A percentile compares a stretch with the other conserved stretches of the same genome.
phyloP scores from a whole-genome alignment of 345 rosid genomes.

The Hibiscus tridactylites region DNA sequence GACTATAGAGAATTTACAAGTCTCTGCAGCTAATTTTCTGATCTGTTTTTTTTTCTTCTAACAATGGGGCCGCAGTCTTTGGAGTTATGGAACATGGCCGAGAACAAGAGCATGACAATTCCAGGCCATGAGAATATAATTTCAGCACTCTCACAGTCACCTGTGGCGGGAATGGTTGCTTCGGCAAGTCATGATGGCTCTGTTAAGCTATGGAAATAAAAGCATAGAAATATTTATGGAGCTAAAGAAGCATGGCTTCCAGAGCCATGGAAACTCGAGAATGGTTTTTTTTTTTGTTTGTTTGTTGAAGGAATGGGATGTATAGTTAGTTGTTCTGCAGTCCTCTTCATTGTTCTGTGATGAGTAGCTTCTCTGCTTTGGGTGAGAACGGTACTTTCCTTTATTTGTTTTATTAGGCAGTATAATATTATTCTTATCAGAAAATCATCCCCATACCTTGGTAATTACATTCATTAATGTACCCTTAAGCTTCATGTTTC shows the following conservation, averaged over 20 bases:
- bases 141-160: slow-evolving; percentile 50
- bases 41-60: too few species aligned
- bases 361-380: not conserved
- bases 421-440: not conserved
- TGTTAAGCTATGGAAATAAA: slow-evolving; percentile 55
- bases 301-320: not conserved
- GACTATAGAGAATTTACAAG: too few species aligned
- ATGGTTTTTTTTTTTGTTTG: not conserved
- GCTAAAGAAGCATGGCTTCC: too few species aligned
- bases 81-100: slow-evolving; percentile 64
- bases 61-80: slow-evolving; percentile 29
- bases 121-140: slow-evolving; percentile 44
- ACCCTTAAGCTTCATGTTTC: not conserved
- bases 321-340: too few species aligned
- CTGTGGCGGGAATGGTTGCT: slow-evolving; percentile 44
- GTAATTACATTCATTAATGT: not conserved
- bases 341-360: too few species aligned
- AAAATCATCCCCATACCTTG: not conserved
- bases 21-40: too few species aligned
- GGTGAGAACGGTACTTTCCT: not conserved
- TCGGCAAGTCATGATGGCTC: slow-evolving; percentile 63
- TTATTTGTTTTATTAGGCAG: not conserved
- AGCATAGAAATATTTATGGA: too few species aligned
- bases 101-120: slow-evolving; percentile 50
- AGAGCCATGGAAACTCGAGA: not conserved